These are phyloP conservation scores for Citrus trifoliata DNA, from an alignment of 345 rosid species.

Conservation along the genomic window DNA sequence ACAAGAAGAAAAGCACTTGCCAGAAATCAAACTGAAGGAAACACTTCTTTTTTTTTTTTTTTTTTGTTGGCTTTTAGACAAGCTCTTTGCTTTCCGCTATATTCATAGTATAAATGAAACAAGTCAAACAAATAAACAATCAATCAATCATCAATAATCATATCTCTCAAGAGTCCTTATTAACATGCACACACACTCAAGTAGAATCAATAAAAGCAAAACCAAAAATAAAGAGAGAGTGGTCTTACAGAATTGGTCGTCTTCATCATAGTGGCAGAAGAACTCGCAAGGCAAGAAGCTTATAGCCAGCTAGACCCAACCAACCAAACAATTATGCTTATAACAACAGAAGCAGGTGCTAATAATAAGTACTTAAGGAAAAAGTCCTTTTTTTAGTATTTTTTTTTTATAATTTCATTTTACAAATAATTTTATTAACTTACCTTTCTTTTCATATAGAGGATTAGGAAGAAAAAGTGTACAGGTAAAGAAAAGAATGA, in stretches of 20 bases:
- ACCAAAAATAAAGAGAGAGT: not conserved
- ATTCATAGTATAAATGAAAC: too few relatives aligned
- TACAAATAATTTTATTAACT: not conserved
- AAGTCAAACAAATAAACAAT: not conserved
- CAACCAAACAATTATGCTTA: not conserved
- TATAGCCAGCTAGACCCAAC: not conserved
- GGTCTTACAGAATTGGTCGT: slow-evolving; percentile 31
- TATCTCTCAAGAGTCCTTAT: not conserved
- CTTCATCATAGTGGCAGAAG: slow-evolving; percentile 31
- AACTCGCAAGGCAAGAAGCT: not conserved
- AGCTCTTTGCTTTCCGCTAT: too few relatives aligned
- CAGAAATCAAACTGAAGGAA: slow-evolving; percentile 2
- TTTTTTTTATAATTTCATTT: not conserved
- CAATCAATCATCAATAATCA: slow-evolving; percentile 3
- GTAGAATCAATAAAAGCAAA: not conserved
- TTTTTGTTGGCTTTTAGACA: too few relatives aligned
- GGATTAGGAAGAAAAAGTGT: slow-evolving; percentile 11
- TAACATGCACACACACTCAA: not conserved
- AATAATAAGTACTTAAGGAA: not conserved
- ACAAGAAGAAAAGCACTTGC: not conserved
- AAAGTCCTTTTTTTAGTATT: not conserved
- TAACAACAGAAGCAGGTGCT: not conserved
- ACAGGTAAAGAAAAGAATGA: slow-evolving; percentile 29
- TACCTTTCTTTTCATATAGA: not conserved
- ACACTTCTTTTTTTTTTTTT: too few relatives aligned